Evolutionary conservation across 345 rosid genomes (phyloP), one percentile per base, ranked within the genome.

Genomic region (Populus alba): DNA sequence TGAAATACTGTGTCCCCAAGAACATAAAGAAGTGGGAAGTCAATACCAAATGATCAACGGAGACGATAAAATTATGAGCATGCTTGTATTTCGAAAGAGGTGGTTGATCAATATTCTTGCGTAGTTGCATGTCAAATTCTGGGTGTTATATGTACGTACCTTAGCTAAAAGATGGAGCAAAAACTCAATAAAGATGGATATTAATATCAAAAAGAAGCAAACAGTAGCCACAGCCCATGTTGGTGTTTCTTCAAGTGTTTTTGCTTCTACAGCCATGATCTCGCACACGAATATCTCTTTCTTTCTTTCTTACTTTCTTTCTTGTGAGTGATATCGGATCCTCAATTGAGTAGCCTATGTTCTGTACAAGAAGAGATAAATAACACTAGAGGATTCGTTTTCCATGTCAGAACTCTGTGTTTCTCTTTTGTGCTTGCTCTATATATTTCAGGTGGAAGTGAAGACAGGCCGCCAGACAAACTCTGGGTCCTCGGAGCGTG

Each of bases 221-320:
- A 94, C 91, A 2, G 90, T 86, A 7, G 98, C 94, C 8, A 94
- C 89, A 25, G 94, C 96, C 98, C 98, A 94, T 74, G 97, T 94
- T 20, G 97, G 90, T 3, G 98, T 92, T 65, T 62, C 72, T 69
- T 91, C 87, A 13, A 92, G 81, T 41, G 91, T 74, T 33, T 78
- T 72, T 78, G 82, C 91, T 23, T 70, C 71, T 74, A 8, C 85
- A 16, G 70, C 71, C 82, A 78, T 87, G 6, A 63, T 38, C 29
- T n/a, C 27, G 5, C 10, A 9, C 18, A 20, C 11, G 29, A 59
- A 15, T 22, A 8, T 67, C 5, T 29, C 67, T 27, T 27, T 22
- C 29, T 25, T n/a, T 0, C 27, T 23, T 1, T 12, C 31, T 10
- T 13, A 25, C 35, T 29, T 25, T 62, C 31, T 63, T 1, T 38